Evolutionary conservation across 305 asterid genomes (phyloP), one percentile per base, ranked within the genome.

Genomic region (Fraxinus sp.): DNA sequence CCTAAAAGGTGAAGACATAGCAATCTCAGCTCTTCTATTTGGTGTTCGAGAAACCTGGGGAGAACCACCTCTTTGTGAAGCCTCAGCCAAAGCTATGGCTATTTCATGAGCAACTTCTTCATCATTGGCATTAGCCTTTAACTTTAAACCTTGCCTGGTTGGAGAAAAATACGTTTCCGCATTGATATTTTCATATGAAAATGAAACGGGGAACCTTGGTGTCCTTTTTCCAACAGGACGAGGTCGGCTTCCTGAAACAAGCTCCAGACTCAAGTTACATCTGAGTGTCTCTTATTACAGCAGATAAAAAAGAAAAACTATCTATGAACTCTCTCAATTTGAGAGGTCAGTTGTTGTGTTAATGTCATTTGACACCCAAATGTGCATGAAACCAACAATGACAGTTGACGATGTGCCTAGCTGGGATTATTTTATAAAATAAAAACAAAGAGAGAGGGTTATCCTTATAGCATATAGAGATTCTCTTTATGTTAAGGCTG

Each of bases 221-320:
- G 99, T 94, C 89, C 99, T 89, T 88, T 93, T 94, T 37, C 98
- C 97, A 82, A 94, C 97, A 85, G 93, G 96, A 39, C 94, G 97
- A 83, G 97, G 97, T 82, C 90, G 87, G 87, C 92, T 90, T 79
- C 95, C 98, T 94, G 89, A 87, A 87, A 83, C 71, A 80, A 87
- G 78, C 28, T 72, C 91, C 81, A 85, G 36, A 86, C 41, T 87
- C 84, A 85, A 79, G 41, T 84, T 85, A 80, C 55, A 74, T 71
- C 59, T 84, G 44, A 79, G 74, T 24, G 76, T 71, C 46, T 71
- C 74, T 81, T 72, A 62, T 46, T 80, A 59, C 28, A 78, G 79
- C 77, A 80, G 79, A 70, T 41, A 24, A 39, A 39, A 80, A 73
- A 76, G 30, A 33, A 32, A 71, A 33, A 10, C 2, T 16, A 71